Conservation (phyloP, 495 filamentous ascomycete genomes). For the Penicillium alfredii region DNA sequence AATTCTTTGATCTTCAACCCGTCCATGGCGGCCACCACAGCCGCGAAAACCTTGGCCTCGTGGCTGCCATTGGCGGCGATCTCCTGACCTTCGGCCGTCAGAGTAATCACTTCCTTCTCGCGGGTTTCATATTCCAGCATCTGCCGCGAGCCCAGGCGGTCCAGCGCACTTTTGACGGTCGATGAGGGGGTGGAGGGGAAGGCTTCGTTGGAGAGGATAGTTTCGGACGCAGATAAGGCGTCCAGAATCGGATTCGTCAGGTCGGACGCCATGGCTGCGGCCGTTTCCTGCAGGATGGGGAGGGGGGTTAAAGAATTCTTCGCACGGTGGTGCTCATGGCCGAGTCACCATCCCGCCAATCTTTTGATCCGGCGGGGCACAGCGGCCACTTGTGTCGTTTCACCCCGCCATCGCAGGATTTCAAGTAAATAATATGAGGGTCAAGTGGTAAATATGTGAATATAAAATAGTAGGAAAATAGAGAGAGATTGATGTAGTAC, state of each 20-base stretch:
- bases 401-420: too few species aligned
- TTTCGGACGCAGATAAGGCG: slow-evolving; percentile 55
- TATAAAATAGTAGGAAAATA: too few species aligned
- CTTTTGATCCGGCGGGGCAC: slow-evolving; percentile 17
- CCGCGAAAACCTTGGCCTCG: slow-evolving; percentile 91
- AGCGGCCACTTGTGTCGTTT: slow-evolving; percentile 19
- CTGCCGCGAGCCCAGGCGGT: slow-evolving; percentile 71
- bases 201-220: slow-evolving; percentile 65
- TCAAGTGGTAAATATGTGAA: too few species aligned
- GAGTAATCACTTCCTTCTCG: slow-evolving; percentile 67
- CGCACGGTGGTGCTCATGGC: too few species aligned
- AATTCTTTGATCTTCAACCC: slow-evolving; percentile 78
- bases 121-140: slow-evolving; percentile 84
- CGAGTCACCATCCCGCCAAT: slow-evolving; percentile 24
- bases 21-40: slow-evolving; percentile 67
- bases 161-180: slow-evolving; percentile 78
- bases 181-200: slow-evolving; percentile 68
- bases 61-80: slow-evolving; percentile 84
- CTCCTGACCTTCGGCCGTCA: slow-evolving; percentile 72
- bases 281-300: slow-evolving; percentile 20
- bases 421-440: too few species aligned
- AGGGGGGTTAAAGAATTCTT: too few species aligned
- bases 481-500: too few species aligned
- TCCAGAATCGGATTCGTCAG: slow-evolving; percentile 60
- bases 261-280: slow-evolving; percentile 52